Conservation (phyloP, 2,329 filamentous ascomycete species). For the Akanthomyces lecanii region DNA sequence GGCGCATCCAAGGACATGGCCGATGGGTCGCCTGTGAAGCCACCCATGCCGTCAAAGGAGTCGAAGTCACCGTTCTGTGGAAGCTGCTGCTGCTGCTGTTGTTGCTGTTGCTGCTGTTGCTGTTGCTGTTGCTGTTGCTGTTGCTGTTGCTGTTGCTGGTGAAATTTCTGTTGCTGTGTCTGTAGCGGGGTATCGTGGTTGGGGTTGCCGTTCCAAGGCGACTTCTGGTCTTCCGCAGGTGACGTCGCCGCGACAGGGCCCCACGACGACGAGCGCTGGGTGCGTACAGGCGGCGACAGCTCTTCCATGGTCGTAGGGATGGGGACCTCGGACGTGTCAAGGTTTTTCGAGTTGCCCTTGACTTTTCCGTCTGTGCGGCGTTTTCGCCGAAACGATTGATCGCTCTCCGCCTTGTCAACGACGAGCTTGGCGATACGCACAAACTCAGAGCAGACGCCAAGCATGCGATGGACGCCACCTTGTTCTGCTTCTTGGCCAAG, state of each 20-base stretch:
- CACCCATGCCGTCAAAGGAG: constrained; percentile 41
- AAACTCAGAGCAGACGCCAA: constrained; percentile 92
- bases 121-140: constrained; percentile 11
- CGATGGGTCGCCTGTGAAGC: constrained; percentile 29
- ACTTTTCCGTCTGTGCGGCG: constrained; percentile 54
- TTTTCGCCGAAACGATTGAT: constrained; percentile 75
- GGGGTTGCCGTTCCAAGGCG: constrained; percentile 2
- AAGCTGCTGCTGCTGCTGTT: constrained; percentile 20
- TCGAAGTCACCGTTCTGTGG: constrained; percentile 38
- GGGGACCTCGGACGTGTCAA: constrained; percentile 14
- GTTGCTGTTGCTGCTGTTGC: neutral
- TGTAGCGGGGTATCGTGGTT: neutral
- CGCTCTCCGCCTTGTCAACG: constrained; percentile 86
- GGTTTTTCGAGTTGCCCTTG: constrained; percentile 9
- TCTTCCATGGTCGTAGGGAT: constrained; percentile 22
- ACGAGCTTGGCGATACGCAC: constrained; percentile 89
- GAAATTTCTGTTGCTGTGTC: constrained; percentile 2
- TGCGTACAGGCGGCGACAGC: constrained; percentile 27
- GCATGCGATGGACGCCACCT: constrained; percentile 88
- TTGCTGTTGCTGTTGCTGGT: neutral
- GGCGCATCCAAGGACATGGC: constrained; percentile 23
- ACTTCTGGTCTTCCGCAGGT: constrained; percentile 8
- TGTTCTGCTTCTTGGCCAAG: constrained; percentile 86
- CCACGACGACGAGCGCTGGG: constrained; percentile 24
- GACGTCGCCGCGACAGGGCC: constrained; percentile 20